phyloP scores from a whole-genome alignment of 768 basidiomycete genomes.

The Lentinula lateritia region DNA sequence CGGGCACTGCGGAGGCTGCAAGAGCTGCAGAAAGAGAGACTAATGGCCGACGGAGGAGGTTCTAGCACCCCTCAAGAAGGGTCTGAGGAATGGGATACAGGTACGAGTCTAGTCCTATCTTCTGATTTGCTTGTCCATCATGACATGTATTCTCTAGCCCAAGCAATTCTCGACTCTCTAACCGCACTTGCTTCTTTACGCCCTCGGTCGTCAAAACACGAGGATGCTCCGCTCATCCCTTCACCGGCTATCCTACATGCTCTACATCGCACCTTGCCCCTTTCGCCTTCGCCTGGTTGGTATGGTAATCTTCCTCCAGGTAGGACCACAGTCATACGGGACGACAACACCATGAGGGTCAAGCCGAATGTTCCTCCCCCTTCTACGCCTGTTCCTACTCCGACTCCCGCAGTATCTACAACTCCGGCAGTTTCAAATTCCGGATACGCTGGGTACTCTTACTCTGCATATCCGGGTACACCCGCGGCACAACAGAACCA shows the following conservation, averaged over 20 bases:
- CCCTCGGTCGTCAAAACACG: slow-evolving; percentile 47
- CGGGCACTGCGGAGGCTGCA: slow-evolving; percentile 59
- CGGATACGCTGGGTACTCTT: slow-evolving; percentile 6
- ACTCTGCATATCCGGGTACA: slow-evolving; percentile 29
- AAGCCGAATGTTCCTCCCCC: slow-evolving; percentile 25
- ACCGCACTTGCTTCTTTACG: slow-evolving; percentile 63
- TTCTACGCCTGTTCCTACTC: slow-evolving; percentile 17
- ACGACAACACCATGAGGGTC: slow-evolving; percentile 71
- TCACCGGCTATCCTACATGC: slow-evolving; percentile 60
- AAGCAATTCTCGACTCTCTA: slow-evolving; percentile 68
- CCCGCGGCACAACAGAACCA: slow-evolving; percentile 14
- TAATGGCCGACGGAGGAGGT: slow-evolving; percentile 40
- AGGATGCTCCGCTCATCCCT: slow-evolving; percentile 49
- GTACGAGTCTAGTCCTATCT: slow-evolving; percentile 34
- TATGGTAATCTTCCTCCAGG: slow-evolving; percentile 63
- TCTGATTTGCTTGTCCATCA: slow-evolving; percentile 11
- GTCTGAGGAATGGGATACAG: slow-evolving; percentile 81
- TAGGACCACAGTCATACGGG: slow-evolving; percentile 57
- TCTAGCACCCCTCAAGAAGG: slow-evolving; percentile 48
- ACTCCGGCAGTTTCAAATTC: slow-evolving; percentile 2
- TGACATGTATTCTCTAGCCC: slow-evolving; percentile 40
- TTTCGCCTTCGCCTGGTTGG: slow-evolving; percentile 61
- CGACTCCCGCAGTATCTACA: slow-evolving; percentile 13
- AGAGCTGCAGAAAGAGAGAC: slow-evolving; percentile 55
- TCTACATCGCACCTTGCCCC: slow-evolving; percentile 65